Evolutionary conservation across 257 asterid genomes (phyloP).

Genomic region (Jasminum sambac): DNA sequence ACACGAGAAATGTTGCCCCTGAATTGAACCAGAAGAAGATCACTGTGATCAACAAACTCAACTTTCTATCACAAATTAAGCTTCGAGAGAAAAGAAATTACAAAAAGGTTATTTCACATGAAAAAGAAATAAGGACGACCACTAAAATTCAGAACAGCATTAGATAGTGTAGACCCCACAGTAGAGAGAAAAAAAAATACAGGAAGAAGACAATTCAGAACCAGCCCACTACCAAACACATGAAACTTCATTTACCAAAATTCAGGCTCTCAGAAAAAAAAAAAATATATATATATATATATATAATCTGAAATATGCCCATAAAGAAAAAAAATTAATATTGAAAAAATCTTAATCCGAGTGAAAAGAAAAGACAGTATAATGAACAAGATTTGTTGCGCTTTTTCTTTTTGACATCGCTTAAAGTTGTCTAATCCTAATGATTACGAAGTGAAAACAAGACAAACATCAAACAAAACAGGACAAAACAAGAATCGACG

Average conservation of each 20-base stretch:
- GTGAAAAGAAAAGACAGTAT: no score
- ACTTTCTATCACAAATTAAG: neutral
- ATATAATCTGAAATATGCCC: neutral
- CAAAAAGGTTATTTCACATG: constrained; percentile 17
- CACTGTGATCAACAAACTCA: no score
- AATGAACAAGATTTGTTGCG: neutral
- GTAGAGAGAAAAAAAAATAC: constrained; percentile 8
- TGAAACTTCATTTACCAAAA: constrained; percentile 33
- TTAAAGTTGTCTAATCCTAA: neutral
- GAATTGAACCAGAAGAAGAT: constrained; percentile 5
- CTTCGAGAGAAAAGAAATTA: constrained; percentile 19
- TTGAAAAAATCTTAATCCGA: no score
- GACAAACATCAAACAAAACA: no score
- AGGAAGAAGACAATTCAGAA: constrained; percentile 38
- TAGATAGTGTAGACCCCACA: constrained; percentile 75
- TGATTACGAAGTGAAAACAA: no score
- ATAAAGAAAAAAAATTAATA: constrained; percentile 1
- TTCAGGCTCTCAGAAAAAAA: neutral
- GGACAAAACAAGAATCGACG: no score
- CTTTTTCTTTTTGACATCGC: neutral
- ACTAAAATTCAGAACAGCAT: neutral
- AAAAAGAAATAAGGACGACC: constrained; percentile 33
- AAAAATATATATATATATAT: no score
- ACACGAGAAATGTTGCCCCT: constrained; percentile 75
- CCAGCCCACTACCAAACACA: constrained; percentile 38